A percentile compares a stretch with the other conserved stretches of the same genome.
These are phyloP conservation scores for Euphorbia lathyris DNA, from an alignment of 345 rosid genomes.

Conservation along the genomic window DNA sequence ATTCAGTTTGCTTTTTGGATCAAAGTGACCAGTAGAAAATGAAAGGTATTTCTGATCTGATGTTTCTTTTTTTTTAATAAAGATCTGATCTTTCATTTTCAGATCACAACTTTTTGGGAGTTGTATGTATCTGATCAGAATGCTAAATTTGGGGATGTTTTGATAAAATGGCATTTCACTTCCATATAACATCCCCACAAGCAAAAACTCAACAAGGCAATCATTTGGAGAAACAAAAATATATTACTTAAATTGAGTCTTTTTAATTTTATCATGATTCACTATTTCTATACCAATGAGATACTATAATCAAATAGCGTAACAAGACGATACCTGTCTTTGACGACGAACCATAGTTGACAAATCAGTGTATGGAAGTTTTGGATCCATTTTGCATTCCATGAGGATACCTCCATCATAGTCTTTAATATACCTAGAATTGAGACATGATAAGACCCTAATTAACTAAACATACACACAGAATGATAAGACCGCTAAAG, in stretches of 20 bases:
- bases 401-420: constrained; percentile 98
- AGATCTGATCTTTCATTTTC: neutral
- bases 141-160: neutral
- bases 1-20: too few relatives aligned
- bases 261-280: constrained; percentile 8
- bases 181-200: neutral
- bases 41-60: neutral
- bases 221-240: constrained; percentile 10
- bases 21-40: too few relatives aligned
- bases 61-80: too few relatives aligned
- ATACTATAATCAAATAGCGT: neutral
- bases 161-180: neutral
- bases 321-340: constrained; percentile 51
- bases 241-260: neutral
- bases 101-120: neutral
- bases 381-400: constrained; percentile 98
- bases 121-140: neutral
- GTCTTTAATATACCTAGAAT: constrained; percentile 80
- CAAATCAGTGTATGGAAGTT: constrained; percentile 91
- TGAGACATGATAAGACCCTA: neutral
- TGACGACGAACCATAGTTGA: constrained; percentile 91
- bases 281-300: neutral
- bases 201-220: neutral
- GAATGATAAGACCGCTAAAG: neutral
- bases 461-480: neutral